Evolutionary conservation across 2,329 filamentous ascomycete species (phyloP).

Genomic region (Helotiales sp.): DNA sequence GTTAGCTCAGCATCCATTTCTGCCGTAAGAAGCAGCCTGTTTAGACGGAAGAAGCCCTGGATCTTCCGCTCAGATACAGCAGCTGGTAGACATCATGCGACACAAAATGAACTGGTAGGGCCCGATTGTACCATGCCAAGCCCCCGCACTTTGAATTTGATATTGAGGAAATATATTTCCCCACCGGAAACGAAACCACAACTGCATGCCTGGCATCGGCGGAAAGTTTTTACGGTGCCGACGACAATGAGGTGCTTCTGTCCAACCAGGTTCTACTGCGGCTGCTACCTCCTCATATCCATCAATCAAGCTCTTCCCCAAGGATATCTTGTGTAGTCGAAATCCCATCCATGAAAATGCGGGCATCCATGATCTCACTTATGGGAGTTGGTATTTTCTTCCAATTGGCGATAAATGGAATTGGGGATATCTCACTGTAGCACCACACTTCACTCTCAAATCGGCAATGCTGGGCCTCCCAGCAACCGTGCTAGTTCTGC

Average conservation of each 20-base stretch:
- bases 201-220: constrained; percentile 17
- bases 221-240: constrained; percentile 8
- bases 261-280: neutral
- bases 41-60: constrained; percentile 29
- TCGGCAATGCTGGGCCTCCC: neutral
- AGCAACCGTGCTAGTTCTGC: neutral
- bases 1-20: constrained; percentile 11
- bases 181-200: constrained; percentile 19
- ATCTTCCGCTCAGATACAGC: constrained; percentile 22
- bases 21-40: constrained; percentile 29
- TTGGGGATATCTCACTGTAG: constrained; percentile 1
- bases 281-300: constrained; percentile 5
- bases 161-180: constrained; percentile 22
- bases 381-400: neutral
- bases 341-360: neutral
- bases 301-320: constrained; percentile 20
- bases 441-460: neutral
- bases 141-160: constrained; percentile 24
- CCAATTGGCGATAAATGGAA: neutral
- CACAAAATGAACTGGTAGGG: constrained; percentile 18
- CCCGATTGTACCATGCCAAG: constrained; percentile 6
- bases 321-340: constrained; percentile 6
- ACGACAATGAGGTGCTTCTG: neutral
- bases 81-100: constrained; percentile 28
- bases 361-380: neutral